Conservation (phyloP, 495 filamentous ascomycete species). For the Immersiella caudata region DNA sequence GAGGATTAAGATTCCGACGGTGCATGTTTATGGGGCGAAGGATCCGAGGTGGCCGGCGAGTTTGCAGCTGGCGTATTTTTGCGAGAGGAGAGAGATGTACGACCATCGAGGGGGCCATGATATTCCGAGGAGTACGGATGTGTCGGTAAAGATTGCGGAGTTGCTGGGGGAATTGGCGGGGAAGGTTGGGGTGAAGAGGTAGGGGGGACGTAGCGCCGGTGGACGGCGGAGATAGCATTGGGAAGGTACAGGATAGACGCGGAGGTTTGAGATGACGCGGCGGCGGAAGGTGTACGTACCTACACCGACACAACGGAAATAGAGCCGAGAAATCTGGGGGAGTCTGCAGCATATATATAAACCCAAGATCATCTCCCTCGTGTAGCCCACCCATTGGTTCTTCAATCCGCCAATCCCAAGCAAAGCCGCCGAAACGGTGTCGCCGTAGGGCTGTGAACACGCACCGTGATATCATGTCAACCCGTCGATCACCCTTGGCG, state of each 20-base stretch:
- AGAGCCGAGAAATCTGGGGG: not conserved
- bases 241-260: too few relatives aligned
- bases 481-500: too few relatives aligned
- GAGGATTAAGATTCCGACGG: constrained; percentile 60
- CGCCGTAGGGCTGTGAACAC: too few relatives aligned
- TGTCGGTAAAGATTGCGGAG: constrained; percentile 31
- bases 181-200: constrained; percentile 13
- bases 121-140: constrained; percentile 37
- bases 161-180: constrained; percentile 29
- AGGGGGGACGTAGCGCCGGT: not conserved
- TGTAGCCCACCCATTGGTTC: too few relatives aligned
- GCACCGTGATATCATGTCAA: too few relatives aligned
- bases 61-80: constrained; percentile 59
- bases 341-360: not conserved
- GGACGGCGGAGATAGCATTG: too few relatives aligned
- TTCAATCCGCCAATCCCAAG: too few relatives aligned
- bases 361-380: too few relatives aligned
- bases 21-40: constrained; percentile 62
- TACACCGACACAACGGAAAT: not conserved
- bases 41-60: constrained; percentile 60
- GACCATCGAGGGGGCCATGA: constrained; percentile 62
- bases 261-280: too few relatives aligned
- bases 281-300: too few relatives aligned
- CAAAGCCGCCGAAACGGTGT: too few relatives aligned
- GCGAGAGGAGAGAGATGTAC: constrained; percentile 53